phyloP scores from a whole-genome alignment of 805 yeast genomes.

The Limtongozyma cylindracea region DNA sequence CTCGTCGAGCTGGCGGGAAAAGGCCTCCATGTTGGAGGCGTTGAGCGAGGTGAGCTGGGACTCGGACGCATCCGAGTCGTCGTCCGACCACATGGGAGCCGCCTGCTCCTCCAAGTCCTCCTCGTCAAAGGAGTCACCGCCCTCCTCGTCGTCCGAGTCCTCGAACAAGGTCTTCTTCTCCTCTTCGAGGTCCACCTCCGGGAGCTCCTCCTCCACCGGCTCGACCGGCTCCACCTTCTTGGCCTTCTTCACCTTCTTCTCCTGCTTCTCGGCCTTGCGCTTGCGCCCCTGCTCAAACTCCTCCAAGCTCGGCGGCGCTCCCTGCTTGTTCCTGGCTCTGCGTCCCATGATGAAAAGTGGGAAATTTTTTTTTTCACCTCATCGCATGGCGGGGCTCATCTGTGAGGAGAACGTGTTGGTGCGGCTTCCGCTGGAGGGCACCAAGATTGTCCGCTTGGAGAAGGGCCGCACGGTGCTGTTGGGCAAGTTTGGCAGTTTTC shows the following conservation, averaged over 20 bases:
- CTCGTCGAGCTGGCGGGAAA: conserved; percentile 41
- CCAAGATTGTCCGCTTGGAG: conserved; percentile 44
- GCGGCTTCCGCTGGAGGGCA: conserved; percentile 59
- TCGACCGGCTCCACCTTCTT: conserved; percentile 1
- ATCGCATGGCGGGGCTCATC: conserved; percentile 10
- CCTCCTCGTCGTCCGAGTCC: conserved; percentile 42
- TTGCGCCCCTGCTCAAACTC: conserved; percentile 27
- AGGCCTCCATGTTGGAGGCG: conserved; percentile 66
- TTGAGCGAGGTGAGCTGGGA: conserved; percentile 35
- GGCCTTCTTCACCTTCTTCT: conserved; percentile 7
- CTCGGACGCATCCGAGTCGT: conserved; percentile 20
- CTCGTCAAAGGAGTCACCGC: conserved; percentile 10
- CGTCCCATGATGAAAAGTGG: conserved; percentile 45
- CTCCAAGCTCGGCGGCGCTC: conserved; percentile 72
- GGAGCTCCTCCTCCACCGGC: conserved; percentile 16
- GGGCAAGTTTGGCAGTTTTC: conserved; percentile 83
- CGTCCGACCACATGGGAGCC: conserved; percentile 66
- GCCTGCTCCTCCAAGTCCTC: conserved; percentile 37
- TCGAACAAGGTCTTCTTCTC: conserved; percentile 61
- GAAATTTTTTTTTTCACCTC: background rate
- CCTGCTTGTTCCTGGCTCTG: conserved; percentile 81
- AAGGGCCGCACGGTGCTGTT: conserved; percentile 36
- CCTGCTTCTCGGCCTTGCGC: conserved; percentile 9
- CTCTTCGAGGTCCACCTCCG: conserved; percentile 38
- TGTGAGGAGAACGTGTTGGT: conserved; percentile 33